Evolutionary conservation across 495 filamentous ascomycete genomes (phyloP), one percentile per base, ranked within the genome.

Genomic region (Hypoxylon lienhwacheense): DNA sequence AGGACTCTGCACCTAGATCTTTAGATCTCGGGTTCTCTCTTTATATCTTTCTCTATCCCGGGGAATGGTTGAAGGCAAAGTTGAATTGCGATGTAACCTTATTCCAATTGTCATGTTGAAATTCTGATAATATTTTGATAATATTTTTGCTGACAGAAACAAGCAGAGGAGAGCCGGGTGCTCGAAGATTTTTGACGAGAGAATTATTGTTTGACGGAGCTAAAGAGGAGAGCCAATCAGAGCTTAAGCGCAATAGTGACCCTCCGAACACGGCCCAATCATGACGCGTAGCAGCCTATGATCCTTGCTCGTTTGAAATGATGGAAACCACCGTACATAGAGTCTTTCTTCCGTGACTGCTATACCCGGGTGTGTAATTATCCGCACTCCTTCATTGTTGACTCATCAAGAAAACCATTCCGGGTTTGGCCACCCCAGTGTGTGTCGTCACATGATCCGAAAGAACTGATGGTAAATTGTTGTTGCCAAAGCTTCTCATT

Each of bases 291-390:
- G 41, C 59, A 32, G 15, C 46, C 40, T 36, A 29, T 33, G 17
- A 53, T 50, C 54, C 61, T 29, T 55, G 61, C 21, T 29, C 50
- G 33, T 47, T 45, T 56, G 61, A 67, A 67, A 67, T 67, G 65
- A 67, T 55, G 37, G 52, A 60, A 56, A 52, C 61, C 61, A 60
- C 55, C 53, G 29, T 15, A 7, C 12, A 36, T 25, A 34, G 44
- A 35, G 36, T 46, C 49, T 51, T 40, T 50, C 33, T 40, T 10
- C 33, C 41, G 24, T 42, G 4, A 29, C 45, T 43, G 28, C 14
- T 16, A 16, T 19, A 50, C 53, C 49, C 26, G 33, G 26, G 64
- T 29, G 53, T 41, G 35, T 10, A 10, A 8, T 6, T 42, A 45
- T 40, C 8, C 43, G 20, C 24, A 17, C 17, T 46, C 52, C 33